Base-by-base conservation (phyloP, 805 yeast species). In the Kodamaea lidongshanica region DNA sequence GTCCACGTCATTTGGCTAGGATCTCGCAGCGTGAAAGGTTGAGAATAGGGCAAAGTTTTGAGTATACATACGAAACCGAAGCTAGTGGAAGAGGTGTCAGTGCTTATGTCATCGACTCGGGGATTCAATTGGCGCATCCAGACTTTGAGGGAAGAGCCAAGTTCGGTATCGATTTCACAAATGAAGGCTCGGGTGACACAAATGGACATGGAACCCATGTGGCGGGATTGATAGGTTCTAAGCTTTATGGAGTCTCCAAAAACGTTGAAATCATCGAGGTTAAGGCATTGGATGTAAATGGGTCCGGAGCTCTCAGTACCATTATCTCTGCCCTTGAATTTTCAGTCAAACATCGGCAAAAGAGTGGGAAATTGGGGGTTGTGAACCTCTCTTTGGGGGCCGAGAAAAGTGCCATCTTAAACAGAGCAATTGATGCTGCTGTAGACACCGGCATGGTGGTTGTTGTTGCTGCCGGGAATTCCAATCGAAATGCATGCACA, bases 201-300 rank as follows among this genome's bases (percentile, higher is more conserved):
- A 78, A 79, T 43, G 96, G 96, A 0, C 96, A 87, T 52, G 96
- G 95, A 0, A 85, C 96, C 1, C 96, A 87, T 54, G 94, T 88
- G 27, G 95, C 96, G 0, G 96, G 96, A 3, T 61, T 85, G 8
- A 70, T 85, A 33, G 95, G 89, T 0, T 83, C 95, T 2, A 65
- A 58, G 31, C 73, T 77, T 2, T 87, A 64, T 58, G 96, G 96
- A 5, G 92, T 85, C 3, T 85, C 95, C 11, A 87, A 88, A 51
- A 45, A 54, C 14, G 66, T 60, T 16, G 61, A 64, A 7, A 48
- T 87, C 6, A 61, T 82, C 7, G 92, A 81, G 15, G 75, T 89
- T 8, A 88, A 87, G 47, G 87, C 85, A 0, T 61, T 86, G 30
- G 77, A 79, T 39, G 54, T 52, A 5, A 50, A 52, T 22, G 96